These are phyloP conservation scores for Sechiopsis laciniata DNA, from an alignment of 306 rosid species.

Conservation along the genomic window DNA sequence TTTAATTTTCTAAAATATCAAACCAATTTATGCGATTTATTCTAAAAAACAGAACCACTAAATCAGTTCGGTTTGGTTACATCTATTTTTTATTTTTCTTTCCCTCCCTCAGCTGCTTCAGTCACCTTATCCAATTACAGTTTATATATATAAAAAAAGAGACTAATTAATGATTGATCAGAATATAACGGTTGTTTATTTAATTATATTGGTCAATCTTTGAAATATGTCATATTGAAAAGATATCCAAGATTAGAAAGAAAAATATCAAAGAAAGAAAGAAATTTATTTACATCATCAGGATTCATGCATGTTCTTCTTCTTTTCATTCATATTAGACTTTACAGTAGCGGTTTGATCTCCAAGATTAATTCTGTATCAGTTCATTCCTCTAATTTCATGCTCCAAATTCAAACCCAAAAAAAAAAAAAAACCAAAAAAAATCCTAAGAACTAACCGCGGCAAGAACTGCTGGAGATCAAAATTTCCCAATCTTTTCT, in stretches of 20 bases:
- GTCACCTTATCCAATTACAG: too few relatives aligned
- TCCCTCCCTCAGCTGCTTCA: too few relatives aligned
- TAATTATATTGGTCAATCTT: too few relatives aligned
- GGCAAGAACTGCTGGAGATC: neutral
- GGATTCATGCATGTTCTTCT: neutral
- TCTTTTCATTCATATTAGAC: neutral
- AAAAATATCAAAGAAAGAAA: neutral
- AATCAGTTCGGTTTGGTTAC: too few relatives aligned
- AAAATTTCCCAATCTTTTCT: neutral
- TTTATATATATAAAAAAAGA: too few relatives aligned
- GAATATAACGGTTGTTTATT: too few relatives aligned
- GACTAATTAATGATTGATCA: too few relatives aligned
- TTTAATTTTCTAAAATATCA: too few relatives aligned
- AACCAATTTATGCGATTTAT: too few relatives aligned
- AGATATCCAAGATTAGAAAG: neutral
- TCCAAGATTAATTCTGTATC: neutral
- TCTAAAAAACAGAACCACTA: too few relatives aligned
- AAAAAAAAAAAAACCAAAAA: neutral
- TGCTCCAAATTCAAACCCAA: neutral
- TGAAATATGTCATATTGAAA: neutral
- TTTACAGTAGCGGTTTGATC: slow-evolving; percentile 6
- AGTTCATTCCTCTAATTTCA: neutral
- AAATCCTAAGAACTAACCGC: slow-evolving; percentile 3
- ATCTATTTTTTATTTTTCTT: too few relatives aligned
- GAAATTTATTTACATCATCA: slow-evolving; percentile 8